These are phyloP conservation scores for Lasiosphaeriaceae sp. DNA, from an alignment of 495 filamentous ascomycete species.

Conservation along the genomic window DNA sequence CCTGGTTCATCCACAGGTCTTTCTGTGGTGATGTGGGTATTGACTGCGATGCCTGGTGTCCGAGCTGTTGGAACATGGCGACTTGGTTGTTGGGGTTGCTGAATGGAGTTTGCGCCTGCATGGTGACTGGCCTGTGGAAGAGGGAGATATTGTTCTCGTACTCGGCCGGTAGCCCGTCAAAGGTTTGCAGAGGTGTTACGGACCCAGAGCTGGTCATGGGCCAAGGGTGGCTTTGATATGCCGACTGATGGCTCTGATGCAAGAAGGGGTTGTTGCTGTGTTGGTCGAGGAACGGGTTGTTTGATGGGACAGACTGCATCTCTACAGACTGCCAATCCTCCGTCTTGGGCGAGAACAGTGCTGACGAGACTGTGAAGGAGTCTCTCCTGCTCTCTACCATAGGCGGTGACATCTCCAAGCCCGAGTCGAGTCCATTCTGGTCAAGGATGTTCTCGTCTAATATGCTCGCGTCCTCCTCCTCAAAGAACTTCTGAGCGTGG, in stretches of 20 bases:
- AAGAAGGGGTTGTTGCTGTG: slow-evolving; percentile 55
- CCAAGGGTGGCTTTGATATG: slow-evolving; percentile 50
- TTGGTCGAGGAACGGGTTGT: slow-evolving; percentile 60
- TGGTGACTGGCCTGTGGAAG: slow-evolving; percentile 45
- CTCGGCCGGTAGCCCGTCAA: slow-evolving; percentile 62
- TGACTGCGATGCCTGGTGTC: slow-evolving; percentile 36
- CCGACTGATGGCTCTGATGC: slow-evolving; percentile 47
- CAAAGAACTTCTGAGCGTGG: slow-evolving; percentile 57
- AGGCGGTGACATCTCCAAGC: slow-evolving; percentile 65
- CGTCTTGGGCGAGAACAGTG: slow-evolving; percentile 70
- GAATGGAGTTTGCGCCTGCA: slow-evolving; percentile 51
- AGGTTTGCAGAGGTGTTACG: slow-evolving; percentile 48
- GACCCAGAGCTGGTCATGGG: slow-evolving; percentile 56
- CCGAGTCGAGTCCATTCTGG: slow-evolving; percentile 56
- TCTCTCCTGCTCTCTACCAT: slow-evolving; percentile 63
- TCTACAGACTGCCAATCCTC: slow-evolving; percentile 64
- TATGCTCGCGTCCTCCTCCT: slow-evolving; percentile 78
- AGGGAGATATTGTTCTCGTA: slow-evolving; percentile 50
- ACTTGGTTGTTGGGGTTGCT: slow-evolving; percentile 44
- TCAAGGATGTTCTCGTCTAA: slow-evolving; percentile 85
- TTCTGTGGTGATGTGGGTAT: slow-evolving; percentile 52
- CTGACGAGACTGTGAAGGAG: slow-evolving; percentile 64
- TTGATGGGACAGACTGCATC: slow-evolving; percentile 54
- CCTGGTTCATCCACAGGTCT: slow-evolving; percentile 49
- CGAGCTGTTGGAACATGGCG: slow-evolving; percentile 48